Conservation (phyloP, 257 asterid genomes). For the Jasminum sambac region DNA sequence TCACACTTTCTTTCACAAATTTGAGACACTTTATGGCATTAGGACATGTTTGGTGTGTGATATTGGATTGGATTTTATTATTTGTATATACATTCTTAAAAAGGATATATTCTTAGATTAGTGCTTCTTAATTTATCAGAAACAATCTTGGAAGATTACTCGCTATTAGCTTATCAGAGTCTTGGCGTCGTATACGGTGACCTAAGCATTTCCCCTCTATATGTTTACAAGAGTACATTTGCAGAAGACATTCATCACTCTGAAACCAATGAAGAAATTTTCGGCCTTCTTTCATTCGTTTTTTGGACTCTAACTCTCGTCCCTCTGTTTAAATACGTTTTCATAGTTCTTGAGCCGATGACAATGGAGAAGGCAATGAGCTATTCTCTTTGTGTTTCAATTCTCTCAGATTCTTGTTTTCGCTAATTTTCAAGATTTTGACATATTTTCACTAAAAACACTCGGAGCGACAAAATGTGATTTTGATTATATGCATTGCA, state of each 20-base stretch:
- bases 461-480: too few species aligned
- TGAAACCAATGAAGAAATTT: constrained; percentile 89
- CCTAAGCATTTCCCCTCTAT: constrained; percentile 96
- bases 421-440: too few species aligned
- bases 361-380: constrained; percentile 99
- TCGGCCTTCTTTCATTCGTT: constrained; percentile 88
- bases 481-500: not conserved
- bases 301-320: constrained; percentile 94
- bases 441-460: too few species aligned
- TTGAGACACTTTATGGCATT: not conserved
- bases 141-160: constrained; percentile 75
- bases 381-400: too few species aligned
- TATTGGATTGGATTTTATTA: not conserved
- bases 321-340: constrained; percentile 88
- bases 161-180: constrained; percentile 89
- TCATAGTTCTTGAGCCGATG: constrained; percentile 89
- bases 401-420: too few species aligned
- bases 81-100: constrained; percentile 9
- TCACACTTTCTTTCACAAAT: constrained; percentile 5
- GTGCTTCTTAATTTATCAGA: constrained; percentile 39
- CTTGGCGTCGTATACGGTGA: constrained; percentile 98
- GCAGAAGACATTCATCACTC: constrained; percentile 97
- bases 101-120: constrained; percentile 7
- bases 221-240: constrained; percentile 93
- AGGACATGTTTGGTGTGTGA: not conserved